Percentiles rank a stretch among this genome's conserved stretches.
phyloP scores from a whole-genome alignment of 148 eudicot genomes.

The Chenopodium formosanum region DNA sequence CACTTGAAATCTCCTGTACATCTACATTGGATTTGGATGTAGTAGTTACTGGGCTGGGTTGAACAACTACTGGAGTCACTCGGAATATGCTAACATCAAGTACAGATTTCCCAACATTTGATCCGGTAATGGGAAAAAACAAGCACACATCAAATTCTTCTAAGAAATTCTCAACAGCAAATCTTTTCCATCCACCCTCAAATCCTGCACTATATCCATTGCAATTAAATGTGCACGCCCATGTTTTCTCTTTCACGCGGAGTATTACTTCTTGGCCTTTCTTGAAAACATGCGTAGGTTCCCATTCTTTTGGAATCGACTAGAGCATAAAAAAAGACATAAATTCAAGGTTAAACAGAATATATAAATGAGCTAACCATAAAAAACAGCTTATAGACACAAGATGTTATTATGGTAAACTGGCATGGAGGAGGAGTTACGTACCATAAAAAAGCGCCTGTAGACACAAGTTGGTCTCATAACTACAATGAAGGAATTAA shows the following conservation, averaged over 20 bases:
- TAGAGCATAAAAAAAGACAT: background rate
- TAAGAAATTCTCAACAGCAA: background rate
- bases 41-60: background rate
- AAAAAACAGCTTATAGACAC: no score
- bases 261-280: background rate
- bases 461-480: slow-evolving; percentile 38
- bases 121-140: background rate
- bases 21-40: background rate
- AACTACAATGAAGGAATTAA: slow-evolving; percentile 20
- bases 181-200: slow-evolving; percentile 12
- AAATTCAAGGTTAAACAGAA: no score
- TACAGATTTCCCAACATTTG: slow-evolving; percentile 6
- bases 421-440: background rate
- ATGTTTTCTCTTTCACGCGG: background rate
- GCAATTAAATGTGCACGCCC: background rate
- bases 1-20: background rate
- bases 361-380: no score
- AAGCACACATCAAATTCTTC: background rate
- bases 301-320: background rate
- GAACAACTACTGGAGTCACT: slow-evolving; percentile 34
- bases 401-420: no score
- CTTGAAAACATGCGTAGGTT: no score
- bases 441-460: slow-evolving; percentile 43
- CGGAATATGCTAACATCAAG: slow-evolving; percentile 46
- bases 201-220: slow-evolving; percentile 6